These are phyloP conservation scores for Sporothrix phasma DNA, from an alignment of 2,329 filamentous ascomycete genomes.

Conservation along the genomic window DNA sequence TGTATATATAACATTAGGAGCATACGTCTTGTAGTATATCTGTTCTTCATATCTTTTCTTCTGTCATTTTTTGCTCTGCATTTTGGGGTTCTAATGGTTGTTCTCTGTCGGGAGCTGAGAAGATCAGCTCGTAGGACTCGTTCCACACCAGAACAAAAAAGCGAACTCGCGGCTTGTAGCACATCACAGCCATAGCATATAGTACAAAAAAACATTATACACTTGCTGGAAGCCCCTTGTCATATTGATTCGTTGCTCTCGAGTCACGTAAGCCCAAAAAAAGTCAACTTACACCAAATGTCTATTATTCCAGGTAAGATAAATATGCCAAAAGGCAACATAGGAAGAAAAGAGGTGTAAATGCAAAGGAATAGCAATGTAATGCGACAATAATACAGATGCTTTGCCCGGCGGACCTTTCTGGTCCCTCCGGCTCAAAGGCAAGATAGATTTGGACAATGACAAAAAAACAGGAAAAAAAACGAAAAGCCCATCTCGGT, in stretches of 20 bases:
- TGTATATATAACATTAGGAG: constrained; percentile 14
- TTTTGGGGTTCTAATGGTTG: background rate
- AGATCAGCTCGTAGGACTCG: too few relatives aligned
- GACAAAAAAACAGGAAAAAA: constrained; percentile 1
- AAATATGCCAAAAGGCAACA: background rate
- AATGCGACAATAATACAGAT: constrained; percentile 45
- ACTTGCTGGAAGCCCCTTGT: background rate
- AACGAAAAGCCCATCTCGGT: constrained; percentile 16
- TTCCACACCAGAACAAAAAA: background rate
- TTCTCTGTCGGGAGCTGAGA: background rate
- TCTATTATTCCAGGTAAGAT: constrained; percentile 6
- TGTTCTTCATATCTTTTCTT: background rate
- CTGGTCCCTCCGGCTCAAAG: constrained; percentile 8
- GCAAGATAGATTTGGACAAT: constrained; percentile 13
- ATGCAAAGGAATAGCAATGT: constrained; percentile 21
- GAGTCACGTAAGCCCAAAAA: background rate
- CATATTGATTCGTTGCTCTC: too few relatives aligned
- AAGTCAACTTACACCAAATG: background rate
- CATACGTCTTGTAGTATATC: constrained; percentile 2
- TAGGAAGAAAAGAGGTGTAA: constrained; percentile 3
- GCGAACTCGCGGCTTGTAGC: background rate
- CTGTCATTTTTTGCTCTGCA: background rate
- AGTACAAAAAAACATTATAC: background rate
- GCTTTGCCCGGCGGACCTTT: constrained; percentile 21
- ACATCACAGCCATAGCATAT: background rate